These are phyloP conservation scores for Prunus yedoensis DNA, from an alignment of 331 rosid genomes.

Conservation along the genomic window DNA sequence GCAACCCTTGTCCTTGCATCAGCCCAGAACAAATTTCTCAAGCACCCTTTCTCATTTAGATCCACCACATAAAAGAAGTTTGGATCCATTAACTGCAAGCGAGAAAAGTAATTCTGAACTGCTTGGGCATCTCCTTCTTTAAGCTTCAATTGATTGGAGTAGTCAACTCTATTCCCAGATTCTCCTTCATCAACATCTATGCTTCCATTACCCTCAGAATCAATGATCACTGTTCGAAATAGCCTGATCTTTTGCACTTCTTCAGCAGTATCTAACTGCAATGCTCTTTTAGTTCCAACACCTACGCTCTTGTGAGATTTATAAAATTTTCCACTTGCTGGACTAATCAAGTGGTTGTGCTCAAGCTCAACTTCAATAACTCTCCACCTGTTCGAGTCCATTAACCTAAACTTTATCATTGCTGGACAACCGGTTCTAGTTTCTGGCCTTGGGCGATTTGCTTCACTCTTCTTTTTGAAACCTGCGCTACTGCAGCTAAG, in stretches of 20 bases:
- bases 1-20: conserved; percentile 49
- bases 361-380: conserved; percentile 73
- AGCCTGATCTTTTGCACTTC: conserved; percentile 51
- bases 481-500: conserved; percentile 82
- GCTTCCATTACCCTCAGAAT: conserved; percentile 40
- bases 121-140: conserved; percentile 58
- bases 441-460: conserved; percentile 73
- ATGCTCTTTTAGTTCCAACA: conserved; percentile 53
- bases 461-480: conserved; percentile 70
- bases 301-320: conserved; percentile 65
- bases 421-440: conserved; percentile 83
- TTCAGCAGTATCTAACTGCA: conserved; percentile 50
- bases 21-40: conserved; percentile 71
- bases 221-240: conserved; percentile 55
- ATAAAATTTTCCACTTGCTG: conserved; percentile 55
- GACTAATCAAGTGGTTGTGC: conserved; percentile 76
- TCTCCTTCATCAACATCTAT: conserved; percentile 43
- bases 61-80: conserved; percentile 63
- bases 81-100: conserved; percentile 51
- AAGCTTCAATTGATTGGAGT: conserved; percentile 54
- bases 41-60: conserved; percentile 63
- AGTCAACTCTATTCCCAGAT: conserved; percentile 26
- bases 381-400: conserved; percentile 76
- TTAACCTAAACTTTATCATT: conserved; percentile 73
- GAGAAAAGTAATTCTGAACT: conserved; percentile 45